Percentiles rank a stretch among this genome's conserved stretches.
These are phyloP conservation scores for Vigna nakashimae DNA, from an alignment of 306 rosid genomes.

Conservation along the genomic window DNA sequence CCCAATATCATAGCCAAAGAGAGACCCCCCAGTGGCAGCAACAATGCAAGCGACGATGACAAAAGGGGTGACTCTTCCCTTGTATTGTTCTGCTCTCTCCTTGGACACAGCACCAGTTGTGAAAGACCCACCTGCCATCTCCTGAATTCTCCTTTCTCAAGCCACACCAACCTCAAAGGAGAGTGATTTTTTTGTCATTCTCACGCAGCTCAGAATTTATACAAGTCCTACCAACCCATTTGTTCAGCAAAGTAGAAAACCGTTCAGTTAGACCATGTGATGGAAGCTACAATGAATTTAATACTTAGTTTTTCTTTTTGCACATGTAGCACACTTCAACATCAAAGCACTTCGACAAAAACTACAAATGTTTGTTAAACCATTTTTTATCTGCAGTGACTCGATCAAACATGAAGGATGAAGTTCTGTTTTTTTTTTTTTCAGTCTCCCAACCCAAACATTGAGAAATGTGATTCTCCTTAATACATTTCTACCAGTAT, in stretches of 20 bases:
- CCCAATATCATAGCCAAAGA: slow-evolving; percentile 94
- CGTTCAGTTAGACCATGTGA: neutral
- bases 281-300: neutral
- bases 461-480: neutral
- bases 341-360: neutral
- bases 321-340: slow-evolving; percentile 3
- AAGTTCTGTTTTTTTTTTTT: neutral
- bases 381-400: neutral
- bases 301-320: slow-evolving; percentile 1
- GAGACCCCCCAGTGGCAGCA: slow-evolving; percentile 89
- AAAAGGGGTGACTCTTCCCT: slow-evolving; percentile 75
- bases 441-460: neutral
- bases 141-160: slow-evolving; percentile 26
- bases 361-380: neutral
- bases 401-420: neutral
- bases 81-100: slow-evolving; percentile 77
- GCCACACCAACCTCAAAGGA: neutral
- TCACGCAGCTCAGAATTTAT: neutral
- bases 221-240: neutral
- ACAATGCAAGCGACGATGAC: slow-evolving; percentile 77
- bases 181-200: slow-evolving; percentile 20
- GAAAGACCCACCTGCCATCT: slow-evolving; percentile 83
- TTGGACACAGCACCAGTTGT: slow-evolving; percentile 55
- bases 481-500: neutral
- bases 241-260: neutral